A percentile compares a stretch with the other conserved stretches of the same genome.
Conservation (phyloP, 192 early-diverging fungal genomes). For the Cetraspora pellucida region DNA sequence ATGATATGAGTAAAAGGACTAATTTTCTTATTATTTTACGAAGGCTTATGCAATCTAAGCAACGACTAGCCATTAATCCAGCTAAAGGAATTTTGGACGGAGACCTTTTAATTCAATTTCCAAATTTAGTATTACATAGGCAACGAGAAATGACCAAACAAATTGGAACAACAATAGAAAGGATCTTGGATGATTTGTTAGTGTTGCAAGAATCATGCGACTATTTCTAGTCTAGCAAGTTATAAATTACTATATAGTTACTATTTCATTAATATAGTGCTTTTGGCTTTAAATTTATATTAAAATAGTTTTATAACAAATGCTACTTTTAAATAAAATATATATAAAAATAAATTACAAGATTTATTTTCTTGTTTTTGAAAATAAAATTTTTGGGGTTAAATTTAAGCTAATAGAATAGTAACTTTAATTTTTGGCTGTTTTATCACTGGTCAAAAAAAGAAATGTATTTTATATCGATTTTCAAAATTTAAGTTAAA, state of each 20-base stretch:
- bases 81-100: slow-evolving; percentile 83
- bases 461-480: too few species aligned
- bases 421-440: too few species aligned
- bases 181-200: slow-evolving; percentile 82
- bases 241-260: neutral
- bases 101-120: slow-evolving; percentile 77
- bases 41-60: slow-evolving; percentile 55
- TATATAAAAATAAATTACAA: too few species aligned
- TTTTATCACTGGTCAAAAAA: too few species aligned
- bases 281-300: too few species aligned
- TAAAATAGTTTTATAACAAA: too few species aligned
- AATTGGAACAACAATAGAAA: slow-evolving; percentile 81
- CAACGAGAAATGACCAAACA: slow-evolving; percentile 89
- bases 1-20: neutral
- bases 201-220: slow-evolving; percentile 66
- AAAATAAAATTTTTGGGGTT: too few species aligned
- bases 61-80: slow-evolving; percentile 71
- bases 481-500: too few species aligned
- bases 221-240: slow-evolving; percentile 70
- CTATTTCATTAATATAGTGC: neutral
- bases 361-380: too few species aligned
- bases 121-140: slow-evolving; percentile 61
- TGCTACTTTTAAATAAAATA: too few species aligned
- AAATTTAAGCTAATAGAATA: too few species aligned
- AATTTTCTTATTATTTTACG: neutral